Base-by-base conservation (phyloP, 768 basidiomycete species). In the Tricholoma matsutake region DNA sequence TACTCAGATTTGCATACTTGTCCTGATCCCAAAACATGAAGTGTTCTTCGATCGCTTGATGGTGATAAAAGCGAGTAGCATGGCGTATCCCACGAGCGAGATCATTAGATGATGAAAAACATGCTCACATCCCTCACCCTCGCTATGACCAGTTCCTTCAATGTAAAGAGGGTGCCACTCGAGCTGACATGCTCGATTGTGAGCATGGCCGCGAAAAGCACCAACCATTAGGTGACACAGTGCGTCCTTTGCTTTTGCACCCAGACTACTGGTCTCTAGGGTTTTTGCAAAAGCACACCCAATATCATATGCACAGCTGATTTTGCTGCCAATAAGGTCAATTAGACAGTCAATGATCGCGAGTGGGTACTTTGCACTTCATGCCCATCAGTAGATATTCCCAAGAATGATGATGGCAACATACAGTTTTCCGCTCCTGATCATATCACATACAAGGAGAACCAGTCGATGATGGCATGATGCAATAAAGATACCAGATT, bases 361-460 rank as follows among this genome's bases (percentile, higher is more conserved):
- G 4, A 67, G 61, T 4, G 60, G 47, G 35, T 67, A 69, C 34
- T 67, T 64, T 22, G 67, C 61, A 13, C 68, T 67, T 25, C 25
- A 49, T 49, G n/a, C 28, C 29, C 16, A 41, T 0, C 20, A 18
- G 60, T 74, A 68, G 29, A 71, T n/a, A n/a, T n/a, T n/a, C n/a
- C n/a, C n/a, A n/a, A n/a, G n/a, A n/a, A n/a, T n/a, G n/a, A n/a
- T n/a, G n/a, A n/a, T n/a, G 35, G n/a, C n/a, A n/a, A 71, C 75
- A 59, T 66, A 77, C 76, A 78, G 61, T 61, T 79, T 73, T 5
- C 76, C 73, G 51, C 71, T 73, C 9, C 53, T 43, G 6, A 76
- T 53, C 73, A 77, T 75, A 61, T 79, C 77, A 4, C 60, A 61
- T 0, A 75, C 32, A 35, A 64, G 63, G 4, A 74, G 57, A n/a